Evolutionary conservation across 2,329 filamentous ascomycete species (phyloP), one percentile per base, ranked within the genome.

Genomic region (Fusarium lateritium): DNA sequence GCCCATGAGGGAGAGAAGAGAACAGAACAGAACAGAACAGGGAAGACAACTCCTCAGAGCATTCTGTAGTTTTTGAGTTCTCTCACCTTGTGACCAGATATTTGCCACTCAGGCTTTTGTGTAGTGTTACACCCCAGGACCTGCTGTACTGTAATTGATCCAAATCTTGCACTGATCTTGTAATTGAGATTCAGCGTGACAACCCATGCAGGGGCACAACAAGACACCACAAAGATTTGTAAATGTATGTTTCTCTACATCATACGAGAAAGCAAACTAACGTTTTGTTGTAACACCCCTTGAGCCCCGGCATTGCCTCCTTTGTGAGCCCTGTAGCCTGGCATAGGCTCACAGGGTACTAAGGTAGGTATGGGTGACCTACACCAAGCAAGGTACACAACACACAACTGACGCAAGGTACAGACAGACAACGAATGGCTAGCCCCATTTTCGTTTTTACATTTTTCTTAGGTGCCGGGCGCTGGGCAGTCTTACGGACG

Each of bases 271-370:
- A 6, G 24, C 36, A 40, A 22, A 26, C 26, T 31, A 47, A 24
- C 7, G 24, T 7, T 33, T 28, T 33, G 14, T 11, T 21, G 31
- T 17, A 39, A 19, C 31, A 55, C 38, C 49, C 7, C 9, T 19
- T 14, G 4, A 19, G 40, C 42, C 39, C 19, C 19, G 38, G 52
- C 56, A 60, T 47, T 42, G 56, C 56, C 56, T 57, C 52, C 21
- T 26, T 17, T 56, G 52, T 28, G 10, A 42, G 42, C 52, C 56
- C 46, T 57, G 51, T 4, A 10, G 52, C 52, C 42, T 55, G 15
- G 28, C 34, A 34, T 28, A 45, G 40, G 51, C 26, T 56, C 15
- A 19, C 14, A 40, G 26, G n/a, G n/a, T n/a, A n/a, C n/a, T n/a
- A n/a, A n/a, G n/a, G n/a, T n/a, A 46, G 42, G 21, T 14, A 15